Conservation (phyloP, 2,329 filamentous ascomycete genomes). For the Colletotrichum sp. region DNA sequence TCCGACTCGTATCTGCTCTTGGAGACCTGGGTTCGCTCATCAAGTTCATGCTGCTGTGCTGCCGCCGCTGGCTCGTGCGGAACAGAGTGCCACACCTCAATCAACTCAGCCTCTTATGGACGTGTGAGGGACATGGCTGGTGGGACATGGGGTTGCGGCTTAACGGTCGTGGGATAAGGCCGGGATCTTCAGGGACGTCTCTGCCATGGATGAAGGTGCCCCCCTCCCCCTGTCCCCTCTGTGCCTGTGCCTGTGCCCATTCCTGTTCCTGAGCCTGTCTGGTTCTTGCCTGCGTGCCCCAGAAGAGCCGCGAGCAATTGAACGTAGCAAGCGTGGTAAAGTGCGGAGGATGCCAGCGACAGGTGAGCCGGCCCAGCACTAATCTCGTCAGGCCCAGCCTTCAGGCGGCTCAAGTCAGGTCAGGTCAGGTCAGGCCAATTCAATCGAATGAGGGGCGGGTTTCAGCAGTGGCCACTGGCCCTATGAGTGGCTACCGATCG, state of each 20-base stretch:
- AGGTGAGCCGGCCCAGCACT: background rate
- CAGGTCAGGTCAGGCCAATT: background rate
- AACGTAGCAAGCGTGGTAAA: background rate
- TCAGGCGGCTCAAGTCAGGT: constrained; percentile 8
- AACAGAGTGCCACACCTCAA: constrained; percentile 3
- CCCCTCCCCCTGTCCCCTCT: background rate
- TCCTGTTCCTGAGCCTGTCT: background rate
- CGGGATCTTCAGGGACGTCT: constrained; percentile 19
- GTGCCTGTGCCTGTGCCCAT: background rate
- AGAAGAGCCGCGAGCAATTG: background rate
- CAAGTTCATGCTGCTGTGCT: constrained; percentile 9
- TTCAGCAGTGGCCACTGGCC: constrained; percentile 12
- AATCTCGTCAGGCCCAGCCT: constrained; percentile 11
- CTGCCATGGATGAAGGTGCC: background rate
- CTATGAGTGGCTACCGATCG: constrained; percentile 19
- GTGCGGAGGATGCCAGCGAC: constrained; percentile 1
- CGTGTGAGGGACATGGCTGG: background rate
- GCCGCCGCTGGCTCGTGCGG: background rate
- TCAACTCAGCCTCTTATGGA: constrained; percentile 16
- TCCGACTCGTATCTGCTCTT: constrained; percentile 11
- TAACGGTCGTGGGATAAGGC: constrained; percentile 12
- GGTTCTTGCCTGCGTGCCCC: background rate
- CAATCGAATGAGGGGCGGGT: background rate
- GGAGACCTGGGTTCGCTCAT: background rate
- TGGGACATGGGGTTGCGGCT: constrained; percentile 17